Percentiles rank a stretch among this genome's conserved stretches.
These are phyloP conservation scores for Yarrowia sp. DNA, from an alignment of 805 yeast genomes.

Conservation along the genomic window DNA sequence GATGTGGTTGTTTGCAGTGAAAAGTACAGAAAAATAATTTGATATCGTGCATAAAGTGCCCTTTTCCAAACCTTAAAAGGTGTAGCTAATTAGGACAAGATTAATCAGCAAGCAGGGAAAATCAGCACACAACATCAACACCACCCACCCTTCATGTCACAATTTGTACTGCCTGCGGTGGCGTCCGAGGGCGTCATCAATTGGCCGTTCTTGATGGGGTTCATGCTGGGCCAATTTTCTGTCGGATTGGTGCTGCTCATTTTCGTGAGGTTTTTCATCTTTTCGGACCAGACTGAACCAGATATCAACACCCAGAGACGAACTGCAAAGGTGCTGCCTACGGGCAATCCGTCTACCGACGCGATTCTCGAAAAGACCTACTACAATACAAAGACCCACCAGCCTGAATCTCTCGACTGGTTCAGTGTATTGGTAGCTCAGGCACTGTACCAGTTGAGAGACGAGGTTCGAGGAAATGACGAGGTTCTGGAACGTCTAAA, in stretches of 20 bases:
- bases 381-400: conserved; percentile 86
- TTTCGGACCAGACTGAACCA: conserved; percentile 49
- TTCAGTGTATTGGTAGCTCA: conserved; percentile 94
- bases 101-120: background rate
- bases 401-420: conserved; percentile 95
- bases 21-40: conserved; percentile 21
- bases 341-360: conserved; percentile 45
- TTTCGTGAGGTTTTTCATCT: conserved; percentile 53
- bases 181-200: conserved; percentile 33
- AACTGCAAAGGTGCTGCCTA: conserved; percentile 45
- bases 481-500: conserved; percentile 82
- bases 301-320: conserved; percentile 39
- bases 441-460: conserved; percentile 80
- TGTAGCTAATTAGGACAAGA: background rate
- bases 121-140: background rate
- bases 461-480: conserved; percentile 86
- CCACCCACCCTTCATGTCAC: background rate
- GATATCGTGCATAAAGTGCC: conserved; percentile 36
- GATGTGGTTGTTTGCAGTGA: conserved; percentile 1
- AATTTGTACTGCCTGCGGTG: conserved; percentile 29
- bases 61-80: conserved; percentile 1
- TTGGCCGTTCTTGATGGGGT: conserved; percentile 44
- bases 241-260: conserved; percentile 51
- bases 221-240: conserved; percentile 53
- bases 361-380: conserved; percentile 86